phyloP scores from a whole-genome alignment of 2,329 filamentous ascomycete species.

The Ophiocordyceps sinensis region DNA sequence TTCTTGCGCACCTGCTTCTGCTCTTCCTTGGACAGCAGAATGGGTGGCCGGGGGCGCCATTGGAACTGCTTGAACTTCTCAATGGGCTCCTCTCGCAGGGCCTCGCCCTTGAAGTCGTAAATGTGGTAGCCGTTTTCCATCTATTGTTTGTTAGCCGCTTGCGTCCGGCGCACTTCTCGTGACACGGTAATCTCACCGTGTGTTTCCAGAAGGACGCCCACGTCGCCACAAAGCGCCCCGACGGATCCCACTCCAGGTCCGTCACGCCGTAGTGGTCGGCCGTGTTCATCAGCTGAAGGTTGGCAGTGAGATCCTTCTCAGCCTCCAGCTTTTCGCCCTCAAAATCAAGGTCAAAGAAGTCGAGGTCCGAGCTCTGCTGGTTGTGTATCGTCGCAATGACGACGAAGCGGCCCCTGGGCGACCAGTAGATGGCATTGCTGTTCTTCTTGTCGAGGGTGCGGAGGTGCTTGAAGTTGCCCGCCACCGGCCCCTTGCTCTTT shows the following conservation, averaged over 20 bases:
- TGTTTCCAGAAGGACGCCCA: conserved; percentile 96
- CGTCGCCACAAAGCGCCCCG: conserved; percentile 83
- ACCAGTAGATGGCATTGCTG: conserved; percentile 99
- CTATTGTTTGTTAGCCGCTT: conserved; percentile 27
- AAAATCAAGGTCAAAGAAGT: conserved; percentile 96
- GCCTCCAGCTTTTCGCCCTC: conserved; percentile 90
- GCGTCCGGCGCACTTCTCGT: not conserved
- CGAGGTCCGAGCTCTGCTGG: conserved; percentile 84
- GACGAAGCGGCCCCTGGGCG: conserved; percentile 86
- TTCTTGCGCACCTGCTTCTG: conserved; percentile 98
- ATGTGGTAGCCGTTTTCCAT: conserved; percentile 99
- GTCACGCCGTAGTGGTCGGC: conserved; percentile 96
- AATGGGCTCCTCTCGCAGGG: conserved; percentile 76
- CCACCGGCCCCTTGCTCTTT: conserved; percentile 66
- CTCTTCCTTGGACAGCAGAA: conserved; percentile 90
- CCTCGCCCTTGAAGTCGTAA: conserved; percentile 88
- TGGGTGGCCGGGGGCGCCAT: conserved; percentile 84
- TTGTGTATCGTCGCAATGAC: conserved; percentile 88
- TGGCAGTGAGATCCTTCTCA: conserved; percentile 88
- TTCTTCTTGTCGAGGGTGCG: conserved; percentile 97
- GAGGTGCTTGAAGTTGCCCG: conserved; percentile 93
- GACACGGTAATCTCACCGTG: conserved; percentile 45
- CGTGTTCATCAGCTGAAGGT: conserved; percentile 86
- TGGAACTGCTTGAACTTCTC: conserved; percentile 97
- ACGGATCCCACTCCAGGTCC: conserved; percentile 96